Evolutionary conservation across 1,284 basidiomycete species (phyloP).

Genomic region (Cryptococcus sp.): DNA sequence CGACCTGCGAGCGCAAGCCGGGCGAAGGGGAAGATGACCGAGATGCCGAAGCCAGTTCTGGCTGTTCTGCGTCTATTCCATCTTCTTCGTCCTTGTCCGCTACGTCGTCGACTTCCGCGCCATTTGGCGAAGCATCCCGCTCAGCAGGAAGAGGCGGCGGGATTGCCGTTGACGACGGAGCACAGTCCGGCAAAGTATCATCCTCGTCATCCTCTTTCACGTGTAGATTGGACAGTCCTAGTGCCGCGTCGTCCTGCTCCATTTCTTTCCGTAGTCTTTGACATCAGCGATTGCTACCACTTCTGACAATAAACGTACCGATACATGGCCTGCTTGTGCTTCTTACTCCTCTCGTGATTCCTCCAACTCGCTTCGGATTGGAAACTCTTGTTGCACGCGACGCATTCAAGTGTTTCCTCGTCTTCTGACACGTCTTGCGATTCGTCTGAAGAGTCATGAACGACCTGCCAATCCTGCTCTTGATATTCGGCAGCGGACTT

Average conservation of each 20-base stretch:
- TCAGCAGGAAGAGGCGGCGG: too few relatives aligned
- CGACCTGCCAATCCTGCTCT: constrained; percentile 73
- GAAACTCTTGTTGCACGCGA: constrained; percentile 90
- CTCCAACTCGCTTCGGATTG: constrained; percentile 89
- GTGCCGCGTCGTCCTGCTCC: constrained; percentile 25
- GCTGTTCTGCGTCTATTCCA: too few relatives aligned
- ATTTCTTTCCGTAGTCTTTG: constrained; percentile 61
- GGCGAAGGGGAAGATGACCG: too few relatives aligned
- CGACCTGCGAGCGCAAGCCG: too few relatives aligned
- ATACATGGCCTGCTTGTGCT: constrained; percentile 85
- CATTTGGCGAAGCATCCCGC: too few relatives aligned
- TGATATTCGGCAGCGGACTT: constrained; percentile 32
- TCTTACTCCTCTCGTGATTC: constrained; percentile 94
- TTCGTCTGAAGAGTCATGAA: constrained; percentile 57
- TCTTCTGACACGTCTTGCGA: constrained; percentile 36
- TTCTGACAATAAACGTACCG: constrained; percentile 39
- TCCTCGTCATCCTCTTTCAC: neutral
- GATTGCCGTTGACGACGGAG: neutral
- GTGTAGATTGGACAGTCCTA: constrained; percentile 7
- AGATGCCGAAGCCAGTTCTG: too few relatives aligned
- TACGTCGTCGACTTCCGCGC: too few relatives aligned
- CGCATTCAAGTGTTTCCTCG: constrained; percentile 69
- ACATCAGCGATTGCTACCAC: neutral
- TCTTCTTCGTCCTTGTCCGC: too few relatives aligned
- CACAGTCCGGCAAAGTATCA: neutral